These are phyloP conservation scores for Phlyctochytrium planicorne DNA, from an alignment of 192 early-diverging fungal species.

Conservation along the genomic window DNA sequence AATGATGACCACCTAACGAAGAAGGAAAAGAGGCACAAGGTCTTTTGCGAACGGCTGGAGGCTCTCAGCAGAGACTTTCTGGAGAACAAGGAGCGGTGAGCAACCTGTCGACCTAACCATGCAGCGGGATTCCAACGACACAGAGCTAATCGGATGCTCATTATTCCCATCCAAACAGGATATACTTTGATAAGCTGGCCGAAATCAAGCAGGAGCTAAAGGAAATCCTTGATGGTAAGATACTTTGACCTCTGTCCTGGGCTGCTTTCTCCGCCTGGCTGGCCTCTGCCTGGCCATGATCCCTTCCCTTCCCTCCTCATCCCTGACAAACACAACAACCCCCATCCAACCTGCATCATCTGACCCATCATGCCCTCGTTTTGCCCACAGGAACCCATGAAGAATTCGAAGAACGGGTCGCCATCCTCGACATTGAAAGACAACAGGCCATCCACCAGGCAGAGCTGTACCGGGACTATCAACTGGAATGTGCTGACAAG, in stretches of 20 bases:
- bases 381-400: constrained; percentile 60
- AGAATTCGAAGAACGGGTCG: constrained; percentile 64
- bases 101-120: too few species aligned
- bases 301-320: background rate
- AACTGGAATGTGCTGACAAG: constrained; percentile 65
- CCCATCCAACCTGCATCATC: background rate
- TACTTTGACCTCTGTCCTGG: background rate
- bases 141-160: too few species aligned
- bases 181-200: constrained; percentile 33
- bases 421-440: constrained; percentile 58
- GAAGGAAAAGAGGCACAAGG: constrained; percentile 55
- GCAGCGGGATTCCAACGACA: too few species aligned
- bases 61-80: constrained; percentile 60
- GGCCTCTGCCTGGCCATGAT: background rate
- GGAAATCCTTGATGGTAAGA: constrained; percentile 27
- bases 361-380: constrained; percentile 4
- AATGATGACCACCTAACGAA: constrained; percentile 29
- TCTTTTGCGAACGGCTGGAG: constrained; percentile 55
- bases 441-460: constrained; percentile 52
- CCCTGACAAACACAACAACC: background rate
- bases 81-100: constrained; percentile 61
- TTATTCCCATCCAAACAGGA: constrained; percentile 9
- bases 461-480: constrained; percentile 68
- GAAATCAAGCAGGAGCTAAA: constrained; percentile 30
- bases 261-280: background rate